Evolutionary conservation across 495 filamentous ascomycete genomes (phyloP), one percentile per base, ranked within the genome.

Genomic region (Evansstolkia leycettana): DNA sequence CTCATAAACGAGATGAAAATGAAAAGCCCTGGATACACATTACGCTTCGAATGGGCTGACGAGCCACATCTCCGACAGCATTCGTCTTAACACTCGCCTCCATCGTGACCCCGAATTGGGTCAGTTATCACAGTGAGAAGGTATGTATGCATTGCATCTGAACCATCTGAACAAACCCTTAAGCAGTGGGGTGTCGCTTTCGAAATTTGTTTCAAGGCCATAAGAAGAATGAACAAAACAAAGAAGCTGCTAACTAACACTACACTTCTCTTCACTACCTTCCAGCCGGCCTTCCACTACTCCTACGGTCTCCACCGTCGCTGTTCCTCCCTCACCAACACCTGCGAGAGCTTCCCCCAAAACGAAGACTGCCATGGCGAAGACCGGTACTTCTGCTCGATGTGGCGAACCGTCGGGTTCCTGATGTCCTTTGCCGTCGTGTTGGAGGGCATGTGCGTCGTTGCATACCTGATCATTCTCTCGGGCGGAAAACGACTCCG

Each of bases 391-490:
- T 94, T 96, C 67, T 94, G 89, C 60, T 80, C 75, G 41, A 81
- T 92, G 73, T 96, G 89, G 89, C 73, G 83, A 20, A 79, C 76
- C 28, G 75, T 84, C 37, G 86, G 82, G 7, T 94, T 93, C 54
- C 60, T 93, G 35, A 84, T 93, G 74, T 80, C 72, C 35, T 81
- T 94, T 43, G 72, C 81, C 16, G 67, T 84, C 23, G 73, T 93
- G 25, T 43, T 87, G 18, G 75, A 94, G 59, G 69, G 82, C 12
- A 80, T 80, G 34, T 76, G 73, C 28, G 51, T 92, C 11, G 76
- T 92, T 9, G 69, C 78, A 2, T 92, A 83, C 54, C 45, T 80
- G 29, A 69, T 85, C 14, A 73, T 92, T 23, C 55, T 94, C 37
- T 58, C 65, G 1, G 86, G 89, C 8, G 87, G 87, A 14, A 81